Evolutionary conservation across 1,284 basidiomycete genomes (phyloP).

Genomic region (Xerocomus nothofagi): DNA sequence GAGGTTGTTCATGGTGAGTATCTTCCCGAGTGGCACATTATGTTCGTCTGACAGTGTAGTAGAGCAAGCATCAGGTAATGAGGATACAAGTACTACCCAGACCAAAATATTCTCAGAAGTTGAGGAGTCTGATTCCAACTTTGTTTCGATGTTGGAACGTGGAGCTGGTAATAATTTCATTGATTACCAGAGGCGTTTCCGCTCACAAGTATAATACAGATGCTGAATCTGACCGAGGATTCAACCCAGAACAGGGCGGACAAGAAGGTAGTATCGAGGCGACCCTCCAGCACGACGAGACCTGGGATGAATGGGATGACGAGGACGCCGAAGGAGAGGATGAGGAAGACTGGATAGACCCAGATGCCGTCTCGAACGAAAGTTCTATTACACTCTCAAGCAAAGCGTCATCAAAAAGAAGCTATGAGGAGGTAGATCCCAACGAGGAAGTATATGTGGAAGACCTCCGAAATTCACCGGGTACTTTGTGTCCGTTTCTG

Average conservation of each 20-base stretch:
- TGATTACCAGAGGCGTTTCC: not conserved
- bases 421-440: conserved; percentile 47
- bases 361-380: conserved; percentile 38
- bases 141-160: conserved; percentile 27
- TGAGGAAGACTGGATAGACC: conserved; percentile 38
- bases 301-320: conserved; percentile 40
- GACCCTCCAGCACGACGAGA: conserved; percentile 21
- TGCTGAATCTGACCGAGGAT: conserved; percentile 28
- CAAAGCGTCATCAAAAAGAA: conserved; percentile 45
- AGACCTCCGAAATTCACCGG: conserved; percentile 43
- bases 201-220: conserved; percentile 21
- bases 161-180: conserved; percentile 25
- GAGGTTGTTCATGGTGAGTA: conserved; percentile 15
- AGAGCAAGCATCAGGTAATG: conserved; percentile 11
- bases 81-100: conserved; percentile 10
- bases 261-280: conserved; percentile 22
- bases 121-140: conserved; percentile 31
- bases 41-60: conserved; percentile 8
- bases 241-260: conserved; percentile 15
- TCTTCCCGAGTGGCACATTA: not conserved
- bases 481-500: conserved; percentile 32
- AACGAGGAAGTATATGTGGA: conserved; percentile 36
- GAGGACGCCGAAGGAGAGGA: conserved; percentile 45
- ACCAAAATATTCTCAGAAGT: conserved; percentile 12
- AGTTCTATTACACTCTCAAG: conserved; percentile 50